A percentile compares a stretch with the other conserved stretches of the same genome.
Evolutionary conservation across 2,329 filamentous ascomycete species (phyloP).

Genomic region (Alternaria sp.): DNA sequence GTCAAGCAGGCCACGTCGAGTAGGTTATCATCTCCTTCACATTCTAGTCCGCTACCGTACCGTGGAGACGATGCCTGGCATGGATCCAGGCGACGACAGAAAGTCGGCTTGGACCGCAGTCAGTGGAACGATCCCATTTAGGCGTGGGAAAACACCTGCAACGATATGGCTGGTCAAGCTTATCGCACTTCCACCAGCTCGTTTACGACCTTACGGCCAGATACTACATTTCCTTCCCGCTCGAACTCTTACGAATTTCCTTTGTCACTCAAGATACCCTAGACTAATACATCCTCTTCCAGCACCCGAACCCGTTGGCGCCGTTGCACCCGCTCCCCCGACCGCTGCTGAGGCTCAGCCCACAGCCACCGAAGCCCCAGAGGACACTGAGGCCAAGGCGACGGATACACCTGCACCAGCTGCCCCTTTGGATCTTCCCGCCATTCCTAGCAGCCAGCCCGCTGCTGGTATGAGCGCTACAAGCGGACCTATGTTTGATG

Average conservation of each 20-base stretch:
- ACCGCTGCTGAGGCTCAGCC: constrained; percentile 39
- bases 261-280: constrained; percentile 25
- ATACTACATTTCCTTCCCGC: constrained; percentile 1
- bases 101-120: constrained; percentile 28
- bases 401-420: constrained; percentile 23
- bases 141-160: not conserved
- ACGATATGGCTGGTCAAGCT: not conserved
- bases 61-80: constrained; percentile 21
- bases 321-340: constrained; percentile 40
- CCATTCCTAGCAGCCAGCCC: constrained; percentile 37
- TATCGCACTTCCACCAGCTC: constrained; percentile 1
- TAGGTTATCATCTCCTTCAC: constrained; percentile 38
- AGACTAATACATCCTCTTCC: constrained; percentile 33
- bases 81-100: constrained; percentile 35
- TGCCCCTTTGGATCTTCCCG: constrained; percentile 31
- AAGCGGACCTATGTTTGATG: constrained; percentile 48
- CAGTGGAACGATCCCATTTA: constrained; percentile 20
- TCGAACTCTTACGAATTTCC: constrained; percentile 2
- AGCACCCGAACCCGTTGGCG: constrained; percentile 47
- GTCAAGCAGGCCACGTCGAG: constrained; percentile 47
- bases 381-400: constrained; percentile 29
- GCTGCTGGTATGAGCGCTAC: constrained; percentile 53
- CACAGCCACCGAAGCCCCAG: constrained; percentile 26
- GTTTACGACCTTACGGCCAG: constrained; percentile 9
- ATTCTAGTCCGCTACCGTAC: constrained; percentile 12